phyloP scores from a whole-genome alignment of 441 rosid species.

The Mallotus repandus region DNA sequence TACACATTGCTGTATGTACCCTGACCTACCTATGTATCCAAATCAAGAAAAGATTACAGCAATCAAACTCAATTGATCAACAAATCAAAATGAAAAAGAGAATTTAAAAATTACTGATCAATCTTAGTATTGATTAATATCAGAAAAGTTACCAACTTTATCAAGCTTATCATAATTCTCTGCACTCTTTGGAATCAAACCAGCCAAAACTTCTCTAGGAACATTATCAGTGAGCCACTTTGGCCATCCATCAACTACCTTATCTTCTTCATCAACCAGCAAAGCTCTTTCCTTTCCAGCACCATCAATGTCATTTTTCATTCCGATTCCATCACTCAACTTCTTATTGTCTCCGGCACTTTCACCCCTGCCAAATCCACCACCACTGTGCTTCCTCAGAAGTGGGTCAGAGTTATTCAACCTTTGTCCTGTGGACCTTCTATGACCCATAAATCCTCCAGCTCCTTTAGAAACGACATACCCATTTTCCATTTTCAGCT shows the following conservation, averaged over 20 bases:
- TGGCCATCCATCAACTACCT: slow-evolving; percentile 55
- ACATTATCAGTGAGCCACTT: slow-evolving; percentile 59
- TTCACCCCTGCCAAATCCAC: slow-evolving; percentile 20
- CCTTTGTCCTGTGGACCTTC: slow-evolving; percentile 48
- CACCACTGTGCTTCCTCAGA: slow-evolving; percentile 12
- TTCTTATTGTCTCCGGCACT: slow-evolving; percentile 4
- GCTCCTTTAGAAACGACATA: slow-evolving; percentile 27
- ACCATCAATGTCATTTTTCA: slow-evolving; percentile 17
- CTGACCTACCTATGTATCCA: slow-evolving; percentile 55
- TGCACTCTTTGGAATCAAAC: slow-evolving; percentile 58
- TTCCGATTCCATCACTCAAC: slow-evolving; percentile 9
- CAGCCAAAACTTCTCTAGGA: slow-evolving; percentile 47
- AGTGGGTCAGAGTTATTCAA: slow-evolving; percentile 21
- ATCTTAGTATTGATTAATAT: background rate
- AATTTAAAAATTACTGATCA: background rate
- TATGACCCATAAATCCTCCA: slow-evolving; percentile 18
- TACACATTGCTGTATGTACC: slow-evolving; percentile 83
- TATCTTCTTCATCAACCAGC: slow-evolving; percentile 22
- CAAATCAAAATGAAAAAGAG: background rate
- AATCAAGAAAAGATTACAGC: slow-evolving; percentile 4
- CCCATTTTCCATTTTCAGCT: slow-evolving; percentile 44
- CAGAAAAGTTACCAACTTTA: slow-evolving; percentile 36
- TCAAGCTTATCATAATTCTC: slow-evolving; percentile 58
- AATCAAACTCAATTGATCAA: background rate
- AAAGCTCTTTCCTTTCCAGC: background rate